Evolutionary conservation across 1,284 basidiomycete species (phyloP).

Genomic region (Neotropicomus parvogracilis): DNA sequence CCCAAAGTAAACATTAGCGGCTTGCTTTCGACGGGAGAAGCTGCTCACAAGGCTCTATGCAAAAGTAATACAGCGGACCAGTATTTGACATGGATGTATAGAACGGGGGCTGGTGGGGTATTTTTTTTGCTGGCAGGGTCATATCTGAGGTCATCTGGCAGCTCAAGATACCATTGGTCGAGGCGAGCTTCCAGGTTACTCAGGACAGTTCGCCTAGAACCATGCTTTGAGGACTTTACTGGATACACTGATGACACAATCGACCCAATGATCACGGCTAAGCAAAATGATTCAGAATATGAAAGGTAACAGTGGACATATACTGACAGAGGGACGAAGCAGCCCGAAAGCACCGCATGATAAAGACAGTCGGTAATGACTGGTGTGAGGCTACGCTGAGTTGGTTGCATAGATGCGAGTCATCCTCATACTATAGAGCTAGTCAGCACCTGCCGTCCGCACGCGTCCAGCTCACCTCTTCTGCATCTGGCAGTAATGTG

Average conservation of each 20-base stretch:
- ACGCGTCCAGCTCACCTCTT: slow-evolving; percentile 38
- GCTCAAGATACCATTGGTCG: slow-evolving; percentile 72
- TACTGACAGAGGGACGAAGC: slow-evolving; percentile 57
- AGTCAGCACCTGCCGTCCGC: slow-evolving; percentile 5
- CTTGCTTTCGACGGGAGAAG: neutral
- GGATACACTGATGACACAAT: slow-evolving; percentile 76
- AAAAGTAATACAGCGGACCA: slow-evolving; percentile 75
- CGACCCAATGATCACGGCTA: slow-evolving; percentile 60
- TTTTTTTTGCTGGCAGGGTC: slow-evolving; percentile 50
- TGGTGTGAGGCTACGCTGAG: slow-evolving; percentile 7
- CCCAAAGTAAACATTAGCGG: slow-evolving; percentile 8
- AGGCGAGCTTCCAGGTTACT: slow-evolving; percentile 62
- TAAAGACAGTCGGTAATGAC: slow-evolving; percentile 43
- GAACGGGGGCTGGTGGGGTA: slow-evolving; percentile 59
- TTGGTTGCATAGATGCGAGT: slow-evolving; percentile 19
- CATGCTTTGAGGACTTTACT: slow-evolving; percentile 49
- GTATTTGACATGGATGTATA: slow-evolving; percentile 75
- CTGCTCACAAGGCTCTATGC: slow-evolving; percentile 76
- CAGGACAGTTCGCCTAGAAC: slow-evolving; percentile 47
- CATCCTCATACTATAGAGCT: slow-evolving; percentile 48
- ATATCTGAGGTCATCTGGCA: slow-evolving; percentile 65
- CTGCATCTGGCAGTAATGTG: slow-evolving; percentile 59
- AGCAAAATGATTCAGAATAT: slow-evolving; percentile 3
- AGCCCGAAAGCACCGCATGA: slow-evolving; percentile 59
- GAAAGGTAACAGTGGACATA: slow-evolving; percentile 1